Base-by-base conservation (phyloP, 306 rosid species). In the Trichosanthes truncata region DNA sequence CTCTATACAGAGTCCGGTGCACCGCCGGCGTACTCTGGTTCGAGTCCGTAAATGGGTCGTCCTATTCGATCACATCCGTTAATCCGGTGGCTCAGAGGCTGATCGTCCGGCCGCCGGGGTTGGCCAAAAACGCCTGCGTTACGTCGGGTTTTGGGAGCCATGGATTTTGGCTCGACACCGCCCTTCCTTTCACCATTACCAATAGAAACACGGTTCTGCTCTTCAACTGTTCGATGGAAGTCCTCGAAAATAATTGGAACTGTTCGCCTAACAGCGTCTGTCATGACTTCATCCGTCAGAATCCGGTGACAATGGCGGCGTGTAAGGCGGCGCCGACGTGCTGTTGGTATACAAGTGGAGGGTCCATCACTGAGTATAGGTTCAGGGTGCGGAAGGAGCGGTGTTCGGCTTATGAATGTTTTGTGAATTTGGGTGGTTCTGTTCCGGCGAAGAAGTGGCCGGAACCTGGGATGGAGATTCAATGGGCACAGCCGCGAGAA, bases 131-230 rank as follows among this genome's bases (percentile, higher is more conserved):
- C 92, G 66, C 88, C 40, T 93, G 98, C 89, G 81, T 89, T 7
- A 43, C 98, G 4, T 74, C 93, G 1, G 96, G 89, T 65, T 85
- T 90, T 6, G 12, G 77, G 41, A 78, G 80, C 84, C 20, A 84
- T 13, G 98, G 98, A 17, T 67, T 93, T 66, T 86, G 80, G 40
- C 92, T 93, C 45, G 90, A 84, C 82, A 33, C 2, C 9, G 74
- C 85, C 43, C 90, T 87, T 31, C 98, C 98, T 4, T 93, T 93
- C 85, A 91, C 89, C 82, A 82, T 93, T 83, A 87, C 98, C 25
- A 86, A 88, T 79, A 75, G 91, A 67, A 89, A 91, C 85, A 91
- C 95, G 80, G 86, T 93, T 85, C 9, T 93, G 6, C 90, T 89
- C 82, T 85, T 90, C 66, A 93, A 91, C 86, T 93, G 98, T 29